Conservation (phyloP, 805 yeast genomes). For the Zygoascus flipseniorum region DNA sequence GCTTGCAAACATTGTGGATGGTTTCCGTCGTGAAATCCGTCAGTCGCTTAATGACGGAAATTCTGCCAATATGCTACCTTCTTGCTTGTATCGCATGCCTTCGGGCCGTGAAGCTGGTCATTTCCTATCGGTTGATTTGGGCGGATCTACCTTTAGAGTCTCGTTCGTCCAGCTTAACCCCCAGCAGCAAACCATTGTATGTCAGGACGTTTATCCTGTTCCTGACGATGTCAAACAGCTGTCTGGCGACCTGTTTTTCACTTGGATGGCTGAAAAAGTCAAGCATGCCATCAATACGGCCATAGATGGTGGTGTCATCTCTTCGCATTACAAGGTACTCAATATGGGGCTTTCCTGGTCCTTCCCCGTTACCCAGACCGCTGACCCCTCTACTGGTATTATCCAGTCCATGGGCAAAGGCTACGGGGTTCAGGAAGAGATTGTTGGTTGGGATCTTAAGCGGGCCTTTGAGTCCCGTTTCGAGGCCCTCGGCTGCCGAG, state of each 20-base stretch:
- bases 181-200: slow-evolving; percentile 26
- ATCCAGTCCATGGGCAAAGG: slow-evolving; percentile 48
- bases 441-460: slow-evolving; percentile 70
- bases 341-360: slow-evolving; percentile 28
- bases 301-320: slow-evolving; percentile 3
- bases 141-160: slow-evolving; percentile 89
- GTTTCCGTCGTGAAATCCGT: slow-evolving; percentile 7
- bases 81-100: slow-evolving; percentile 70
- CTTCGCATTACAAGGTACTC: slow-evolving; percentile 4
- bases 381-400: slow-evolving; percentile 16
- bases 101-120: slow-evolving; percentile 70
- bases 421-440: slow-evolving; percentile 61
- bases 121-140: slow-evolving; percentile 76
- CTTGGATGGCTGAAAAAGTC: slow-evolving; percentile 25
- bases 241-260: slow-evolving; percentile 24
- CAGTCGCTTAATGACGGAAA: slow-evolving; percentile 1
- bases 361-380: slow-evolving; percentile 25
- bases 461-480: slow-evolving; percentile 56
- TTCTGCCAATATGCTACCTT: slow-evolving; percentile 60
- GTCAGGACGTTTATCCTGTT: slow-evolving; percentile 15
- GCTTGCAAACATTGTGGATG: slow-evolving; percentile 10
- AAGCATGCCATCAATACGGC: slow-evolving; percentile 12
- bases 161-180: slow-evolving; percentile 66
- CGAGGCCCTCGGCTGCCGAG: slow-evolving; percentile 40
- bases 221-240: slow-evolving; percentile 19